Evolutionary conservation across 495 filamentous ascomycete genomes (phyloP), one percentile per base, ranked within the genome.

Genomic region (Entonaema liquescens): DNA sequence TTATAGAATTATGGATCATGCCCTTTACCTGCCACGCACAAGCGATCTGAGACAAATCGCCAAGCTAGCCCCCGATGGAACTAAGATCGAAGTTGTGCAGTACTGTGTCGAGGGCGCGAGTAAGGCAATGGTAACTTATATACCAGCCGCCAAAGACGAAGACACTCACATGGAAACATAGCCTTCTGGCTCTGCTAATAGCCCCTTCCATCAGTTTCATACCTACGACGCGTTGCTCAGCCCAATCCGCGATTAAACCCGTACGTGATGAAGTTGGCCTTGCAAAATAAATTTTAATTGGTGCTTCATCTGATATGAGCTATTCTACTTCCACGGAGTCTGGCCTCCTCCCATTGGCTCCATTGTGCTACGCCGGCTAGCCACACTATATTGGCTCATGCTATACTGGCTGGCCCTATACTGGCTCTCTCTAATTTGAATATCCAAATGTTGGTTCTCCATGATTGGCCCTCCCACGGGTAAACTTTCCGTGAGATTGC

Each of bases 61-160:
- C 3, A 82, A 82, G 68, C 78, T 89, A 58, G 86, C 84, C 1
- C 77, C 79, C 0, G 70, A 74, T 15, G 77, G 77, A 9, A 62
- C 64, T 17, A 83, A 87, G 54, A 79, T 92, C 7, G 87, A 91
- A 19, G 90, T 94, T 26, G 87, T 92, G 53, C 95, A 99, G 80
- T 99, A 99, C 76, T 97, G 93, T 77, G 90, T 95, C 80, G 84
- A 92, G 61, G 92, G 93, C 8, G 91, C 92, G 3, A 97, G 95
- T 78, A 99, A 98, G 81, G 92, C 84, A 29, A 75, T 88, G 77
- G 85, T 86, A 21, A 83, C 81, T 21, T 87, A 85, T 59, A 74
- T 88, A 12, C 85, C 85, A 6, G 81, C 75, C 17, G 57, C 65
- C 49, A n/a, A 53, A 12, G 60, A 68, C 31, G 65, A 65, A 61